phyloP scores from a whole-genome alignment of 306 rosid species.

The Cucurbita maxima region DNA sequence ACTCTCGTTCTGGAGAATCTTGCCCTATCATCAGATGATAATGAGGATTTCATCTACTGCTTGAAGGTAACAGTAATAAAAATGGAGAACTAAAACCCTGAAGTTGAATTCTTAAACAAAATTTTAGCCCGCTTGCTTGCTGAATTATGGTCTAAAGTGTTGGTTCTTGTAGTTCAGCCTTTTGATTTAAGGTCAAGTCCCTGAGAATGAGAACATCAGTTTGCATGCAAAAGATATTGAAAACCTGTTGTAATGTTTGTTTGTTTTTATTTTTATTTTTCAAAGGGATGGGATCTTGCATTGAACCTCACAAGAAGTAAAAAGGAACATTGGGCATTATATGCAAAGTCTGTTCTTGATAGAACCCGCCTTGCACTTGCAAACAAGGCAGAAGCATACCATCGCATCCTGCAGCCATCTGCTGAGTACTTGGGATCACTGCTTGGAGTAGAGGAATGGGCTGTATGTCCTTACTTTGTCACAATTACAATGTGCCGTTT shows the following conservation, averaged over 20 bases:
- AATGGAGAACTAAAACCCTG: neutral
- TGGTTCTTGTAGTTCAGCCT: neutral
- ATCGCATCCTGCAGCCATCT: slow-evolving; percentile 66
- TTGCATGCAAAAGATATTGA: neutral
- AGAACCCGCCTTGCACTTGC: slow-evolving; percentile 92
- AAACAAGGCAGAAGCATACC: slow-evolving; percentile 75
- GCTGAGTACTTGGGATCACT: slow-evolving; percentile 92
- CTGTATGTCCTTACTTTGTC: slow-evolving; percentile 36
- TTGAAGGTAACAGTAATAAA: slow-evolving; percentile 46
- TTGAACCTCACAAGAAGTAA: slow-evolving; percentile 43
- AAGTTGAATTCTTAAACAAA: neutral
- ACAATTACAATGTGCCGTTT: neutral
- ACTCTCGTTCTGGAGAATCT: slow-evolving; percentile 69
- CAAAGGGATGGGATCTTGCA: slow-evolving; percentile 89
- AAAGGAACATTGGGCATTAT: slow-evolving; percentile 63
- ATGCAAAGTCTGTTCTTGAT: slow-evolving; percentile 88
- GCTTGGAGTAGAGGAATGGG: slow-evolving; percentile 84
- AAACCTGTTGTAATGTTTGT: slow-evolving; percentile 9
- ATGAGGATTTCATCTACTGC: slow-evolving; percentile 77
- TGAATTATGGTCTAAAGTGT: neutral
- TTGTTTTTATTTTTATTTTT: slow-evolving; percentile 22
- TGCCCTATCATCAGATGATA: slow-evolving; percentile 73
- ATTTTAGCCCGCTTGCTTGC: neutral
- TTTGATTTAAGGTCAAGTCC: neutral
- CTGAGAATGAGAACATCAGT: neutral